Percentiles rank a stretch among this genome's conserved stretches.
Evolutionary conservation across 2,329 filamentous ascomycete species (phyloP).

Genomic region (Polytolypa hystricis): DNA sequence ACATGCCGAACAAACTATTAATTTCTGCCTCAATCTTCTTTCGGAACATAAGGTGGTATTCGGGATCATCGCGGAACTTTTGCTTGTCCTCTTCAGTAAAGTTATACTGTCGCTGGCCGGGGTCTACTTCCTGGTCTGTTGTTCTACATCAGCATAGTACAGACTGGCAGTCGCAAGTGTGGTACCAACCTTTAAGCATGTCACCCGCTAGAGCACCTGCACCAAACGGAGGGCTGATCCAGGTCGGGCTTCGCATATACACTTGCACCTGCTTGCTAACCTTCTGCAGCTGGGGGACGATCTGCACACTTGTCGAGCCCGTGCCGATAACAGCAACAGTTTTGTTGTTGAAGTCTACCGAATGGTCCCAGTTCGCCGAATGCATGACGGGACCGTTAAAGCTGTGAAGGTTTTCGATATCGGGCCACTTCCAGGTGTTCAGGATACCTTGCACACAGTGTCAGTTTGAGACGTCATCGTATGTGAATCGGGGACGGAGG

Average conservation of each 20-base stretch:
- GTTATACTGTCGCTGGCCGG: neutral
- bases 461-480: too few species aligned
- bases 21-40: constrained; percentile 35
- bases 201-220: too few species aligned
- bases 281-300: constrained; percentile 20
- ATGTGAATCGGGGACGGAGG: too few species aligned
- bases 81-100: constrained; percentile 7
- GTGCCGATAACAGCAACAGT: constrained; percentile 17
- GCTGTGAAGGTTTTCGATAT: constrained; percentile 34
- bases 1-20: constrained; percentile 35
- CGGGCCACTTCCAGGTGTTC: constrained; percentile 32
- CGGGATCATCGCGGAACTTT: constrained; percentile 30
- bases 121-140: neutral
- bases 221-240: constrained; percentile 20
- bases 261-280: constrained; percentile 6
- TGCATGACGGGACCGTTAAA: constrained; percentile 38
- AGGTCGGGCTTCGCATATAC: constrained; percentile 23
- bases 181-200: too few species aligned
- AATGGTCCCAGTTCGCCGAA: constrained; percentile 31
- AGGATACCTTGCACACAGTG: neutral
- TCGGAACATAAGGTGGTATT: constrained; percentile 32
- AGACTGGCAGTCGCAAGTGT: too few species aligned
- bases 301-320: constrained; percentile 30
- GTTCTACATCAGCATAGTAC: too few species aligned
- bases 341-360: constrained; percentile 10